These are phyloP conservation scores for Macroventuria anomochaeta DNA, from an alignment of 2,329 filamentous ascomycete genomes.

Conservation along the genomic window DNA sequence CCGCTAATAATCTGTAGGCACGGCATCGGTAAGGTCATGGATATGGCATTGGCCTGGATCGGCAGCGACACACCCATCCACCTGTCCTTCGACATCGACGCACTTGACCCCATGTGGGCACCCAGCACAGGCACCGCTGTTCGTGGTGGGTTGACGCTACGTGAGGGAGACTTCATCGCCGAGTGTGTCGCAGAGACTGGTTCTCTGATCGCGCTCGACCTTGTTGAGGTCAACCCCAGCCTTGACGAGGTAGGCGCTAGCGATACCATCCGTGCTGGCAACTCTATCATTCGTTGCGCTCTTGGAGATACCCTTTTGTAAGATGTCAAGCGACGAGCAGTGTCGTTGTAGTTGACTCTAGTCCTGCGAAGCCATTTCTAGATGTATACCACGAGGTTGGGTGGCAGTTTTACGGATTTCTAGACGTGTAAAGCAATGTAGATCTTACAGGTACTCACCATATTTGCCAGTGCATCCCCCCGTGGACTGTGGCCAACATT, in stretches of 20 bases:
- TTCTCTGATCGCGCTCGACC: conserved; percentile 62
- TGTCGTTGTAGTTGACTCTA: conserved; percentile 1
- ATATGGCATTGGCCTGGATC: conserved; percentile 97
- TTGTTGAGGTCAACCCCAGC: conserved; percentile 62
- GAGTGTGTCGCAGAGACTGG: conserved; percentile 67
- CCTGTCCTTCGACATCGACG: conserved; percentile 96
- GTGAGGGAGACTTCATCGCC: conserved; percentile 97
- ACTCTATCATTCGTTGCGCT: conserved; percentile 88
- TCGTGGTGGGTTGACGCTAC: conserved; percentile 86
- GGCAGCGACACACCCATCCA: conserved; percentile 95
- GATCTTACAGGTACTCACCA: neutral
- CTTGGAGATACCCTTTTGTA: conserved; percentile 89
- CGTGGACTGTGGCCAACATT: neutral
- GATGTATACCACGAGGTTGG: conserved; percentile 1
- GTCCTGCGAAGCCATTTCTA: neutral
- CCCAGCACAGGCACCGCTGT: conserved; percentile 96
- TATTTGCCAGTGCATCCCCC: neutral
- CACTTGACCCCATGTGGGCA: conserved; percentile 93
- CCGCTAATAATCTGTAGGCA: conserved; percentile 60
- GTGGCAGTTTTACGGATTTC: neutral
- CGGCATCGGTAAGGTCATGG: conserved; percentile 93
- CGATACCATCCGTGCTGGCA: conserved; percentile 89
- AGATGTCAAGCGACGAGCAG: neutral
- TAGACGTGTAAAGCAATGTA: neutral
- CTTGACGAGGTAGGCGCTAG: conserved; percentile 66